A percentile compares a stretch with the other conserved stretches of the same genome.
These are phyloP conservation scores for Metroxylon sagu DNA, from an alignment of 176 grass and related monocot genomes.

Conservation along the genomic window DNA sequence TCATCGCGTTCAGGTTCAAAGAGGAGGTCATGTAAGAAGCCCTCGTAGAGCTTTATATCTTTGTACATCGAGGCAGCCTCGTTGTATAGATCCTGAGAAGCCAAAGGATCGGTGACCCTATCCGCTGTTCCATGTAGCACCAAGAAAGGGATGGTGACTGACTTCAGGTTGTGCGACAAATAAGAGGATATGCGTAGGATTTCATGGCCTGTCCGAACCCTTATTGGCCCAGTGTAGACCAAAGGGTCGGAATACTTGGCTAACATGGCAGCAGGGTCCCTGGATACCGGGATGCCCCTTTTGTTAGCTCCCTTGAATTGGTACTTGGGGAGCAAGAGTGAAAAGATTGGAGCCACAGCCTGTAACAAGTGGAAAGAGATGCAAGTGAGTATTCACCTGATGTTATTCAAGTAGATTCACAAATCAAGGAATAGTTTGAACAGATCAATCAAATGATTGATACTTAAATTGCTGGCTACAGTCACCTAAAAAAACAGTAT, in stretches of 20 bases:
- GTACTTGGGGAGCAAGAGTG: slow-evolving; percentile 63
- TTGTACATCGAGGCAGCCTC: slow-evolving; percentile 58
- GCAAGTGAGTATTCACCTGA: too few species aligned
- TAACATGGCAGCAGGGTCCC: slow-evolving; percentile 68
- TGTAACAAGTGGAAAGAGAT: slow-evolving; percentile 16
- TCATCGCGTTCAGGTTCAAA: slow-evolving; percentile 89
- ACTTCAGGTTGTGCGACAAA: slow-evolving; percentile 67
- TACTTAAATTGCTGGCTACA: too few species aligned
- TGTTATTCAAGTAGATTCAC: not conserved
- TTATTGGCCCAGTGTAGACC: slow-evolving; percentile 84
- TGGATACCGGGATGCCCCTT: slow-evolving; percentile 73
- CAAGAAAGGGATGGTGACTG: slow-evolving; percentile 66
- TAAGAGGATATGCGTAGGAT: slow-evolving; percentile 78
- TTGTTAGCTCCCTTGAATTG: slow-evolving; percentile 99
- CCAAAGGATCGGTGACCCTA: slow-evolving; percentile 79
- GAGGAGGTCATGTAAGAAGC: slow-evolving; percentile 88
- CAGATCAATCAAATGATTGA: not conserved
- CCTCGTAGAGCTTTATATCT: slow-evolving; percentile 69
- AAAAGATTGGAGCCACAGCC: slow-evolving; percentile 92
- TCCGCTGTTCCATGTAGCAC: slow-evolving; percentile 92
- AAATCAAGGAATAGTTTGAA: not conserved
- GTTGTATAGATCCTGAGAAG: slow-evolving; percentile 61
- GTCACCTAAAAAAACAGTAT: too few species aligned
- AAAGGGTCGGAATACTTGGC: slow-evolving; percentile 89
- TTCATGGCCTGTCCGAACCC: slow-evolving; percentile 82